Base-by-base conservation (phyloP, 1,139 yeast genomes). In the Zygoascus meyerae region DNA sequence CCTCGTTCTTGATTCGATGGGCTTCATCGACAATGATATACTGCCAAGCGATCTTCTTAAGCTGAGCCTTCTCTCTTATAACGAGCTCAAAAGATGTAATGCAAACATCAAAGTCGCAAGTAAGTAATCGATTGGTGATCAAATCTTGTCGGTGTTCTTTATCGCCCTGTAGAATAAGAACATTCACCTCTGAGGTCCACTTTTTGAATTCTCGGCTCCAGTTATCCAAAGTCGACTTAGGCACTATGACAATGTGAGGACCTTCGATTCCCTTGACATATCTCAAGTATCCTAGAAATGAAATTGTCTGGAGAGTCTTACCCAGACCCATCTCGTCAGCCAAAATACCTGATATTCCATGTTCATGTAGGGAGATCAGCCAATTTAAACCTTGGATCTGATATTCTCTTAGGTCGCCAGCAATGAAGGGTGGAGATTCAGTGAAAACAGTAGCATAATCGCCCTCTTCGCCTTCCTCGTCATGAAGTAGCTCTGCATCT, bases 321-420 rank as follows among this genome's bases (percentile, higher is more conserved):
- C 98, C 98, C 49, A 92, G 74, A 1, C 98, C 98, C 98, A 92
- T 92, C 66, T 92, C 98, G 67, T 92, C 98, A 8, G 98, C 98
- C 50, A 92, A 73, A 43, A 92, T 90, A 42, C 97, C 97, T 1
- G 94, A 81, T 48, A 90, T 74, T 58, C 83, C 81, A 67, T 90
- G 87, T 56, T 86, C 94, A 61, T 84, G 83, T 48, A 90, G 69
- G 1, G 89, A 78, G 17, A 89, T 79, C 59, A 90, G 70, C 97
- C 97, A 90, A 68, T 90, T 90, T 55, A 90, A 74, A 47, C 97
- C 97, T 63, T 86, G 95, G 50, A 90, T 77, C 67, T 90, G 97
- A 65, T 90, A 67, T 42, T 66, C 69, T 41, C 71, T 55, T 45
- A 67, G 54, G 26, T 53, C 55, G 5, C 71, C 71, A 66, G 64